phyloP scores from a whole-genome alignment of 495 filamentous ascomycete genomes.

The Ramalina peruviana region DNA sequence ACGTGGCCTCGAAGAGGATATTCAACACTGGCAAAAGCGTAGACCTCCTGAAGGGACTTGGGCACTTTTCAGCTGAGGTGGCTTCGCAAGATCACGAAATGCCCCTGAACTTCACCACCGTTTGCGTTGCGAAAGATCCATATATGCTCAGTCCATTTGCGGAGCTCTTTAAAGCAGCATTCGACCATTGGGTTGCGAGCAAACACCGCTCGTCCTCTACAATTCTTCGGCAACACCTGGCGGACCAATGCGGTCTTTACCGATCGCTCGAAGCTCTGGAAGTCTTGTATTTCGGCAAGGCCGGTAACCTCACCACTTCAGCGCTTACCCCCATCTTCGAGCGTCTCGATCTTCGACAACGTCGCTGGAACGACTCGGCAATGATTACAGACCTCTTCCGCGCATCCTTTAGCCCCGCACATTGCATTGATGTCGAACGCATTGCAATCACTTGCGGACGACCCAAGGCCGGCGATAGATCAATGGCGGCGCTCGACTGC shows the following conservation, averaged over 20 bases:
- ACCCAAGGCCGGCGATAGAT: constrained; percentile 16
- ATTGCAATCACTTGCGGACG: constrained; percentile 35
- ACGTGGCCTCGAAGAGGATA: constrained; percentile 49
- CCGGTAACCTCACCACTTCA: constrained; percentile 46
- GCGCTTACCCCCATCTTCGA: constrained; percentile 64
- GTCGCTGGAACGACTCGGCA: constrained; percentile 70
- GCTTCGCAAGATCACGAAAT: background rate
- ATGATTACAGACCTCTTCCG: constrained; percentile 67
- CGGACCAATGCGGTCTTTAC: constrained; percentile 53
- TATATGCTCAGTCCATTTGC: constrained; percentile 53
- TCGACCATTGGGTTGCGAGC: constrained; percentile 56
- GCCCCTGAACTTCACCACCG: constrained; percentile 22
- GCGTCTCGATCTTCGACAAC: constrained; percentile 51
- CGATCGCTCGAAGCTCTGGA: constrained; percentile 52
- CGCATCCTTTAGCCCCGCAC: constrained; percentile 41
- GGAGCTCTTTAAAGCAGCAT: constrained; percentile 53
- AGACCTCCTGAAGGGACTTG: constrained; percentile 57
- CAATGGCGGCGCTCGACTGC: constrained; percentile 38
- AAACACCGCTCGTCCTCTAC: constrained; percentile 54
- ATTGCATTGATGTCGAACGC: constrained; percentile 40
- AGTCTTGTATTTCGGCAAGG: constrained; percentile 57
- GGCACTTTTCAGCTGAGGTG: background rate
- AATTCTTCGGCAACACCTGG: constrained; percentile 50
- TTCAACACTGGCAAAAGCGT: constrained; percentile 82
- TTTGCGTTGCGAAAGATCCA: constrained; percentile 6